Conservation (phyloP, 345 rosid species). For the Camelina sativa region DNA sequence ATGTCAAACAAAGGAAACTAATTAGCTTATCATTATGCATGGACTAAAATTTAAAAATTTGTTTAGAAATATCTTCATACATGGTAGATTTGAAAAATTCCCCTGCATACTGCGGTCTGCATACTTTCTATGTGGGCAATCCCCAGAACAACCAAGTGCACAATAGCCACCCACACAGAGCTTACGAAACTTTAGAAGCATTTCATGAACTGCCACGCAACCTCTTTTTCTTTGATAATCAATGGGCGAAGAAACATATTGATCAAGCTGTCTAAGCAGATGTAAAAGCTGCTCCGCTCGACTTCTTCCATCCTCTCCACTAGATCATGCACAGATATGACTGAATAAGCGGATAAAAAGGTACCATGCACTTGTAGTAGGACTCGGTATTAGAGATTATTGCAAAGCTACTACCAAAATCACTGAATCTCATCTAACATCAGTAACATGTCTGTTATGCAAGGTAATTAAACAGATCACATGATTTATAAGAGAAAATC, state of each 20-base stretch:
- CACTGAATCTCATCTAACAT: conserved; percentile 26
- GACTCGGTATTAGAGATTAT: conserved; percentile 4
- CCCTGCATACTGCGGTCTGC: conserved; percentile 69
- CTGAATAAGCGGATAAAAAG: conserved; percentile 1
- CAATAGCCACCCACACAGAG: conserved; percentile 87
- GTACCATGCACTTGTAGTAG: not conserved
- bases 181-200: conserved; percentile 88
- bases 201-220: conserved; percentile 82
- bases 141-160: conserved; percentile 89
- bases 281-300: conserved; percentile 97
- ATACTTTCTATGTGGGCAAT: conserved; percentile 82
- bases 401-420: conserved; percentile 21
- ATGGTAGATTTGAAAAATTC: conserved; percentile 79
- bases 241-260: conserved; percentile 72
- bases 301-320: conserved; percentile 99
- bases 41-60: conserved; percentile 1
- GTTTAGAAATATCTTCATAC: conserved; percentile 49
- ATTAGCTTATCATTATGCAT: conserved; percentile 21
- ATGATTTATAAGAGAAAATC: conserved; percentile 11
- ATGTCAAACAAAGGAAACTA: conserved; percentile 36
- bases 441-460: conserved; percentile 25
- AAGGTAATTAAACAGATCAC: conserved; percentile 16
- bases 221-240: conserved; percentile 95
- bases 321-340: conserved; percentile 46
- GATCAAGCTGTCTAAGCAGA: conserved; percentile 88